phyloP scores from a whole-genome alignment of 2,329 filamentous ascomycete species.

The Talaromyces sp. region DNA sequence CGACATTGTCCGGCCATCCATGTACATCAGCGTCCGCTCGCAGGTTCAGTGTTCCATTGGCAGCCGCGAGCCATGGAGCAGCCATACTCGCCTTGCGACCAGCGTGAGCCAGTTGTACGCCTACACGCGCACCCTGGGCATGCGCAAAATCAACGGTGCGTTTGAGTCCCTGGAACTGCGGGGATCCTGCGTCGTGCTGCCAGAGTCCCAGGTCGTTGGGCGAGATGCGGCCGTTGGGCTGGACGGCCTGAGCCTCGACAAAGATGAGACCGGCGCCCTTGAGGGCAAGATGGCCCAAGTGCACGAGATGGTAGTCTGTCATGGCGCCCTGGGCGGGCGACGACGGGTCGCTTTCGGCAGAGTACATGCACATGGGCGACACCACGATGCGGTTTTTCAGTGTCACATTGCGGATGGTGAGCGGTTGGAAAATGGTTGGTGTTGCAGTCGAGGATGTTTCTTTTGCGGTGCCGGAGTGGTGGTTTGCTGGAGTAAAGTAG shows the following conservation, averaged over 20 bases:
- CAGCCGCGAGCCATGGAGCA: slow-evolving; percentile 40
- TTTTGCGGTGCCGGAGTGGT: not conserved
- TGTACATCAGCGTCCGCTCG: slow-evolving; percentile 45
- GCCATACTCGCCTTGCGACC: slow-evolving; percentile 58
- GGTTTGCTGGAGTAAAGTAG: slow-evolving; percentile 1
- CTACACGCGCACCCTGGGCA: slow-evolving; percentile 70
- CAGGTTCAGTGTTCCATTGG: slow-evolving; percentile 14
- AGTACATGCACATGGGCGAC: slow-evolving; percentile 63
- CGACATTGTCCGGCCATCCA: slow-evolving; percentile 51
- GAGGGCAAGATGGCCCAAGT: slow-evolving; percentile 70
- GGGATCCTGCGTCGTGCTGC: slow-evolving; percentile 61
- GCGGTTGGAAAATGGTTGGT: not conserved
- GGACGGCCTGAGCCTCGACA: slow-evolving; percentile 72
- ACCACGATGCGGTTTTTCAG: slow-evolving; percentile 62
- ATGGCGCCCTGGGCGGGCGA: slow-evolving; percentile 54
- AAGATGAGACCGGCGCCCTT: slow-evolving; percentile 68
- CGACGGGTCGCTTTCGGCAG: slow-evolving; percentile 44
- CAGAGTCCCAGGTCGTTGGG: slow-evolving; percentile 62
- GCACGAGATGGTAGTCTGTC: slow-evolving; percentile 75
- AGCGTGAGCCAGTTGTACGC: slow-evolving; percentile 76
- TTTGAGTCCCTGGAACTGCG: slow-evolving; percentile 64
- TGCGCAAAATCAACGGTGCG: slow-evolving; percentile 72
- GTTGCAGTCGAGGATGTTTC: not conserved
- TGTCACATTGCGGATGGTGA: slow-evolving; percentile 49
- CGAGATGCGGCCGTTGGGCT: slow-evolving; percentile 73